Percentiles rank a stretch among this genome's conserved stretches.
Conservation (phyloP, 2,329 filamentous ascomycete genomes). For the Teratosphaeria nubilosa region DNA sequence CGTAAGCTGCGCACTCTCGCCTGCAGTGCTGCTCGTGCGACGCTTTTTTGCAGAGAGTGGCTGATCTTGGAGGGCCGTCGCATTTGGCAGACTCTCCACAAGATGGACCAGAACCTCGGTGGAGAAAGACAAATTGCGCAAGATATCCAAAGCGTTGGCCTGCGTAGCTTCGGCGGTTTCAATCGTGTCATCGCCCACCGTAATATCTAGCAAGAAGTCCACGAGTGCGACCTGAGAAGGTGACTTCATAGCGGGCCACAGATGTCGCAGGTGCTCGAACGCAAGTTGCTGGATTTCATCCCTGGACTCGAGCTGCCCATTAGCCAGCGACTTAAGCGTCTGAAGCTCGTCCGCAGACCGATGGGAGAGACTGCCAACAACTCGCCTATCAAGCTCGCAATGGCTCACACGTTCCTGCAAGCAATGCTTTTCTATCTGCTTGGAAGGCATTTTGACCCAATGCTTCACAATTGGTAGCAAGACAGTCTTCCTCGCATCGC, state of each 20-base stretch:
- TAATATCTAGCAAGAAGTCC: conserved; percentile 52
- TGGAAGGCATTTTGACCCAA: conserved; percentile 52
- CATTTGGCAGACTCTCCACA: conserved; percentile 62
- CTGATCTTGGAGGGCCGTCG: conserved; percentile 61
- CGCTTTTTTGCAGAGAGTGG: conserved; percentile 68
- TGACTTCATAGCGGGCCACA: conserved; percentile 64
- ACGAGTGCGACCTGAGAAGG: conserved; percentile 51
- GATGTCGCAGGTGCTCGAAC: conserved; percentile 57
- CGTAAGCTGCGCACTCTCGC: conserved; percentile 53
- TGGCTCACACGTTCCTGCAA: not conserved
- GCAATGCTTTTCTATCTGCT: conserved; percentile 32
- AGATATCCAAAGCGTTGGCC: conserved; percentile 57
- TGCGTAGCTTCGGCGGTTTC: conserved; percentile 29
- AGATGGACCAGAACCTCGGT: conserved; percentile 63
- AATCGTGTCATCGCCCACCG: conserved; percentile 34
- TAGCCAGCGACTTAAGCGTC: conserved; percentile 43
- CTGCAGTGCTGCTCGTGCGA: conserved; percentile 57
- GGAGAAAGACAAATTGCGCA: conserved; percentile 63
- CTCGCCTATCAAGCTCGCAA: conserved; percentile 38
- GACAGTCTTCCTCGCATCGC: conserved; percentile 60
- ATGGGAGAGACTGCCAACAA: conserved; percentile 44
- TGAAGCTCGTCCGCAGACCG: conserved; percentile 50
- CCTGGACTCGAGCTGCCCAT: conserved; percentile 28
- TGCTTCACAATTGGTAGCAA: conserved; percentile 64
- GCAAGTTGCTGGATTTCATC: conserved; percentile 51